phyloP scores from a whole-genome alignment of 208 protist species.

The Acanthamoeba castellanii region DNA sequence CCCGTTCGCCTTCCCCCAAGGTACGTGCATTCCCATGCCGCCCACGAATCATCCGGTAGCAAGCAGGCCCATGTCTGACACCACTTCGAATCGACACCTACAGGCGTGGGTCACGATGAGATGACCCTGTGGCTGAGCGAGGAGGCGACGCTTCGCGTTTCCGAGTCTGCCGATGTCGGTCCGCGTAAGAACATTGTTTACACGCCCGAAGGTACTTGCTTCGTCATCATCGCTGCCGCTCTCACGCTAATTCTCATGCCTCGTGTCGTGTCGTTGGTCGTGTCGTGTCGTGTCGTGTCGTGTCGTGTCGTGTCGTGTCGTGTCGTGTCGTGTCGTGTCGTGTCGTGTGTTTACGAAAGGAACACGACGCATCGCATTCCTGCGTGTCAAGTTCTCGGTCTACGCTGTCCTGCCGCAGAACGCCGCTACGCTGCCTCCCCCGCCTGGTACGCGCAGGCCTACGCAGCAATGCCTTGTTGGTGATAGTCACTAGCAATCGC shows the following conservation, averaged over 20 bases:
- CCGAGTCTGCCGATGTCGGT: background rate
- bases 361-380: background rate
- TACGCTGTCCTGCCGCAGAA: background rate
- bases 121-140: conserved; percentile 9
- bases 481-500: too few relatives aligned
- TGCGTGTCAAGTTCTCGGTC: conserved; percentile 13
- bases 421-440: background rate
- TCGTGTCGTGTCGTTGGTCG: too few relatives aligned
- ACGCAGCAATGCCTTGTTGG: too few relatives aligned
- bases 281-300: too few relatives aligned
- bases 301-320: too few relatives aligned
- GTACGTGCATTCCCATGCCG: too few relatives aligned
- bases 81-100: background rate
- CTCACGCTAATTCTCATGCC: too few relatives aligned
- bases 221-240: too few relatives aligned
- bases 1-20: conserved; percentile 4
- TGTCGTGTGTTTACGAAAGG: too few relatives aligned
- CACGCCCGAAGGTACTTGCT: background rate
- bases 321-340: too few relatives aligned
- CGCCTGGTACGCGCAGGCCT: background rate
- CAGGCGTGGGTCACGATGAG: background rate
- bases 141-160: background rate
- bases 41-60: too few relatives aligned
- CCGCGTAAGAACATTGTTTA: conserved; percentile 24
- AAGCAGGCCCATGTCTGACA: background rate